Percentiles rank a stretch among this genome's conserved stretches.
Evolutionary conservation across 352 stramenopile genomes (phyloP).

Genomic region (Aphanomyces invadans): DNA sequence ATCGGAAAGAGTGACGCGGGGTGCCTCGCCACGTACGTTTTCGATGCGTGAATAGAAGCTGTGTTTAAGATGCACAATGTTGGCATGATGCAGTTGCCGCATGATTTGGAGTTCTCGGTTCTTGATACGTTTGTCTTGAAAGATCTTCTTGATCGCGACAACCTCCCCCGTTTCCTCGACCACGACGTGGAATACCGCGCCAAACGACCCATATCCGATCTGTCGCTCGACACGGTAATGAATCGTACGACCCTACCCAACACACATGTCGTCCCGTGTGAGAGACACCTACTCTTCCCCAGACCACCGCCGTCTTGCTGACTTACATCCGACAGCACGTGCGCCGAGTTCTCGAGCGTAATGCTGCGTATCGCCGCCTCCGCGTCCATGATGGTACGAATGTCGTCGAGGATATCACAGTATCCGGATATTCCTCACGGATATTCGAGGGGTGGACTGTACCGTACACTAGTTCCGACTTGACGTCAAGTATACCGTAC

Average conservation of each 20-base stretch:
- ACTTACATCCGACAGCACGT: slow-evolving; percentile 24
- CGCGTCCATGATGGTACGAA: slow-evolving; percentile 8
- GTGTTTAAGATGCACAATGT: slow-evolving; percentile 83
- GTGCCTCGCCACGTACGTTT: not conserved
- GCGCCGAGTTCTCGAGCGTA: slow-evolving; percentile 22
- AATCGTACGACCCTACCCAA: slow-evolving; percentile 16
- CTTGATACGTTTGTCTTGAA: slow-evolving; percentile 82
- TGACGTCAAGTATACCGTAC: not conserved
- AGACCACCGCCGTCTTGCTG: too few relatives aligned
- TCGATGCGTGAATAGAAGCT: slow-evolving; percentile 84
- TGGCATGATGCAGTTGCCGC: slow-evolving; percentile 71
- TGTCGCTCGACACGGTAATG: slow-evolving; percentile 84
- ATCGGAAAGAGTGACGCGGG: not conserved
- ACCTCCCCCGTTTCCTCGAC: slow-evolving; percentile 79
- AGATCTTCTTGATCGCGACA: slow-evolving; percentile 86
- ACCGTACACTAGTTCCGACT: not conserved
- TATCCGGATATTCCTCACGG: not conserved
- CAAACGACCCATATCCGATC: slow-evolving; percentile 73
- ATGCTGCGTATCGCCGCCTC: slow-evolving; percentile 23
- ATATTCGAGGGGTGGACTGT: not conserved
- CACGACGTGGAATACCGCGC: slow-evolving; percentile 71
- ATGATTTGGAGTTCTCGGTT: slow-evolving; percentile 77
- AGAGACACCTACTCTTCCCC: not conserved
- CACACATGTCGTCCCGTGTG: not conserved
- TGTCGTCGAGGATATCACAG: not conserved